A percentile compares a stretch with the other conserved stretches of the same genome.
Conservation (phyloP, 2,329 filamentous ascomycete species). For the Leptographium galeiforme region DNA sequence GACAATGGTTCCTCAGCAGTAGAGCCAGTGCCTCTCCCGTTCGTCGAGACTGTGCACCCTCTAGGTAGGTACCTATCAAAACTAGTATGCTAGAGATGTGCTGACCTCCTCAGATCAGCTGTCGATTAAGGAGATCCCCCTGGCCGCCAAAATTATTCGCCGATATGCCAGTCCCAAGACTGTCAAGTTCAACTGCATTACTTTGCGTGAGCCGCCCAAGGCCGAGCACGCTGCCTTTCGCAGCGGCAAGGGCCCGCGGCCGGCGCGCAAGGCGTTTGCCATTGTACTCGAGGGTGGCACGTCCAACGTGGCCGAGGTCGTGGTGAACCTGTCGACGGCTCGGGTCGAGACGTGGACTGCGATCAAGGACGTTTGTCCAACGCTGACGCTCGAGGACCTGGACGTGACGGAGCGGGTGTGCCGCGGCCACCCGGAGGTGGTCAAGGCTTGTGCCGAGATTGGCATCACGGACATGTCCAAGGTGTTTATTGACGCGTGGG, state of each 20-base stretch:
- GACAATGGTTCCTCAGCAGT: constrained; percentile 22
- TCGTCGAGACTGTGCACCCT: constrained; percentile 1
- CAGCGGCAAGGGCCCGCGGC: constrained; percentile 43
- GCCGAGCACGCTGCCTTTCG: constrained; percentile 72
- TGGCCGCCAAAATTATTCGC: constrained; percentile 52
- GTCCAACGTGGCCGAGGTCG: constrained; percentile 66
- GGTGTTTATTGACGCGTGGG: constrained; percentile 93
- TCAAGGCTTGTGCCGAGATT: constrained; percentile 82
- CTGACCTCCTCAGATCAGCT: constrained; percentile 29
- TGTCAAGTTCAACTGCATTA: constrained; percentile 77
- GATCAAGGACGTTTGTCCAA: constrained; percentile 65
- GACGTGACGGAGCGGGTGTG: constrained; percentile 64
- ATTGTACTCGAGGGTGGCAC: constrained; percentile 72
- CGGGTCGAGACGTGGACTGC: constrained; percentile 63
- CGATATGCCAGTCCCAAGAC: constrained; percentile 54
- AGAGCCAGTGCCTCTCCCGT: constrained; percentile 15
- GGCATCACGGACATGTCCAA: constrained; percentile 78
- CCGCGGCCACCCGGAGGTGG: constrained; percentile 69
- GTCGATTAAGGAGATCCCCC: constrained; percentile 38
- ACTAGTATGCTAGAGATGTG: constrained; percentile 13
- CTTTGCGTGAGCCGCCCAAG: constrained; percentile 75
- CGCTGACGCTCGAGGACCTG: constrained; percentile 90
- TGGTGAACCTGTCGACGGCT: constrained; percentile 56
- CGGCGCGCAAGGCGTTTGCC: constrained; percentile 57
- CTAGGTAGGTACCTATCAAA: not conserved